Percentiles rank a stretch among this genome's conserved stretches.
These are phyloP conservation scores for Rhodosporidiobolus sp. DNA, from an alignment of 768 basidiomycete genomes.

Conservation along the genomic window DNA sequence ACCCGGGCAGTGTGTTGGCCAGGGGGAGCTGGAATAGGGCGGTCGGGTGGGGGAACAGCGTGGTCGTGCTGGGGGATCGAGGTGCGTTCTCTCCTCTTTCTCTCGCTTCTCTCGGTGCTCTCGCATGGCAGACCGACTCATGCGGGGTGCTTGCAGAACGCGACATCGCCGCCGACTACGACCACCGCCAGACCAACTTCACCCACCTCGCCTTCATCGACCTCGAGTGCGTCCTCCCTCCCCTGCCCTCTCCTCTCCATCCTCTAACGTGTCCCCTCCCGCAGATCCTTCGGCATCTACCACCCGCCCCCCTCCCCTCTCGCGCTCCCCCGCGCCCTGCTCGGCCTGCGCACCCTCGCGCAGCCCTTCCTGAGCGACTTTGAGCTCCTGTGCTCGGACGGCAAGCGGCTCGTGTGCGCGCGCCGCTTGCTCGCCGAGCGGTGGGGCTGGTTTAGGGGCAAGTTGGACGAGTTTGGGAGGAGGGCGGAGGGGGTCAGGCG, in stretches of 20 bases:
- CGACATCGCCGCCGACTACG: conserved; percentile 87
- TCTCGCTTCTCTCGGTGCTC: not conserved
- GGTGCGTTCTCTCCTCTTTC: conserved; percentile 34
- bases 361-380: conserved; percentile 63
- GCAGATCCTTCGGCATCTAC: conserved; percentile 95
- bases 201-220: conserved; percentile 34
- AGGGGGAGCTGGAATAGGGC: conserved; percentile 94
- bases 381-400: conserved; percentile 87
- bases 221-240: conserved; percentile 47
- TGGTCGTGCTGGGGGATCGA: conserved; percentile 86
- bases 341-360: conserved; percentile 70
- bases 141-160: conserved; percentile 49
- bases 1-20: conserved; percentile 78
- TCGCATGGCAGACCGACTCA: not conserved
- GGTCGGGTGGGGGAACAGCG: conserved; percentile 81
- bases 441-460: conserved; percentile 82
- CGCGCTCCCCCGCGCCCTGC: conserved; percentile 71
- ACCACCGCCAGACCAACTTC: conserved; percentile 79
- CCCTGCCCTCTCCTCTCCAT: conserved; percentile 90
- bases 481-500: conserved; percentile 16
- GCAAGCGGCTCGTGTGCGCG: conserved; percentile 74
- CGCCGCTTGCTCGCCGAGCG: conserved; percentile 78
- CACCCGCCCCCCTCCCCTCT: conserved; percentile 66
- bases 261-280: conserved; percentile 73
- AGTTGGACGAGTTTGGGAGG: conserved; percentile 24